Conservation (phyloP, 768 basidiomycete genomes). For the Suillus discolor region DNA sequence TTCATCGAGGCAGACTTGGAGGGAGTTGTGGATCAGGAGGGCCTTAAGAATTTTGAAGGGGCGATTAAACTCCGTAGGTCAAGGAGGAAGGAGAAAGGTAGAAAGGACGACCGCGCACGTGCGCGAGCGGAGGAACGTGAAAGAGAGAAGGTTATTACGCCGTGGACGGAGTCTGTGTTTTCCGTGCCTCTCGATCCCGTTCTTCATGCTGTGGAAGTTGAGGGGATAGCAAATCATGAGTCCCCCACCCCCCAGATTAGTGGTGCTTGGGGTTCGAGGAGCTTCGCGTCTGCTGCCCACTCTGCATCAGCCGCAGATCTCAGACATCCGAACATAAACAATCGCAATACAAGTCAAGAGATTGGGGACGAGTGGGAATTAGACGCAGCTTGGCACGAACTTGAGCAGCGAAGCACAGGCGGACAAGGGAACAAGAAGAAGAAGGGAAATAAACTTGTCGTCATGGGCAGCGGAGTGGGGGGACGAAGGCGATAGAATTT, state of each 20-base stretch:
- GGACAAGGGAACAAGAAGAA: slow-evolving; percentile 58
- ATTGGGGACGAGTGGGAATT: slow-evolving; percentile 73
- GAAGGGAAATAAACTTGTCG: slow-evolving; percentile 64
- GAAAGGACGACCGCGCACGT: slow-evolving; percentile 87
- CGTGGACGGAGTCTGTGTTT: slow-evolving; percentile 18
- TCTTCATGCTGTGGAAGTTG: slow-evolving; percentile 16
- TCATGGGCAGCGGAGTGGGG: slow-evolving; percentile 66
- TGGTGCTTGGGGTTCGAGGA: slow-evolving; percentile 79
- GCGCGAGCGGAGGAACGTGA: slow-evolving; percentile 77
- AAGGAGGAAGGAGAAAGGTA: slow-evolving; percentile 78
- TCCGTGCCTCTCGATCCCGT: slow-evolving; percentile 13
- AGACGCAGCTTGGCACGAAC: slow-evolving; percentile 79
- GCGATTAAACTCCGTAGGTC: slow-evolving; percentile 74
- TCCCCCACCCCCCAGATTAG: slow-evolving; percentile 22
- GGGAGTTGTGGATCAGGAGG: slow-evolving; percentile 73
- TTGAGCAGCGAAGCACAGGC: slow-evolving; percentile 56
- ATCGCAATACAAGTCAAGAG: slow-evolving; percentile 28
- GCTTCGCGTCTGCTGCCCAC: slow-evolving; percentile 81
- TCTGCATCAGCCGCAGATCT: slow-evolving; percentile 34
- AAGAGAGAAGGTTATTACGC: slow-evolving; percentile 50
- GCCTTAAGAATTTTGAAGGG: slow-evolving; percentile 81
- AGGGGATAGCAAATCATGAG: slow-evolving; percentile 15
- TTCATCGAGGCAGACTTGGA: slow-evolving; percentile 89
- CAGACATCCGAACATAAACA: slow-evolving; percentile 46
- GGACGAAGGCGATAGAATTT: slow-evolving; percentile 45